These are phyloP conservation scores for Cyclotella atomus DNA, from an alignment of 108 stramenopile genomes.

Conservation along the genomic window DNA sequence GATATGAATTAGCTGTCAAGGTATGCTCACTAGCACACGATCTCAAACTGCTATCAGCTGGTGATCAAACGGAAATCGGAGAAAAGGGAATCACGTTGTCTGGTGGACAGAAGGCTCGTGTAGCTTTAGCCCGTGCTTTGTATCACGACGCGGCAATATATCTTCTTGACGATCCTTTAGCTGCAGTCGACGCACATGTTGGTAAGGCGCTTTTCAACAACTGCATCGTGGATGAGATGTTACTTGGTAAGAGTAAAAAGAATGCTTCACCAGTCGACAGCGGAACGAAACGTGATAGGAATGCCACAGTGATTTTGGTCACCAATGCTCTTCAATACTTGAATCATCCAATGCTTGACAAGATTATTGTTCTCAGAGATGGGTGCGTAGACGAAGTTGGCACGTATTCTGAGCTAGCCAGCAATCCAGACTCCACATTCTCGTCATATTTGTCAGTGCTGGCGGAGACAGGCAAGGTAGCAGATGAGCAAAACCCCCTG, in stretches of 20 bases:
- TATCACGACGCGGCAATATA: conserved; percentile 85
- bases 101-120: conserved; percentile 94
- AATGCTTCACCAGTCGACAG: background rate
- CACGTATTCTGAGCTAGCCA: conserved; percentile 68
- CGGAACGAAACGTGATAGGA: conserved; percentile 12
- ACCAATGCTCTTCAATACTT: conserved; percentile 94
- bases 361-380: conserved; percentile 76
- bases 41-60: conserved; percentile 75
- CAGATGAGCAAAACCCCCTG: background rate
- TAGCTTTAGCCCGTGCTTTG: conserved; percentile 95
- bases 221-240: conserved; percentile 83
- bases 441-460: conserved; percentile 61
- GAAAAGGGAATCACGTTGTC: conserved; percentile 54
- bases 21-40: conserved; percentile 88
- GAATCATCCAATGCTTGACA: conserved; percentile 67
- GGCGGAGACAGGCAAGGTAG: conserved; percentile 50
- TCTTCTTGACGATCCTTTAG: conserved; percentile 93
- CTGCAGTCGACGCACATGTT: conserved; percentile 96
- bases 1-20: conserved; percentile 78
- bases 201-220: conserved; percentile 88
- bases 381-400: conserved; percentile 87
- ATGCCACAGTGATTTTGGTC: conserved; percentile 82
- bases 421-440: conserved; percentile 57
- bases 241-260: conserved; percentile 42
- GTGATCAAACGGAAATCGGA: conserved; percentile 89